Base-by-base conservation (phyloP, 2,329 filamentous ascomycete species). In the Mollisiaceae sp. region DNA sequence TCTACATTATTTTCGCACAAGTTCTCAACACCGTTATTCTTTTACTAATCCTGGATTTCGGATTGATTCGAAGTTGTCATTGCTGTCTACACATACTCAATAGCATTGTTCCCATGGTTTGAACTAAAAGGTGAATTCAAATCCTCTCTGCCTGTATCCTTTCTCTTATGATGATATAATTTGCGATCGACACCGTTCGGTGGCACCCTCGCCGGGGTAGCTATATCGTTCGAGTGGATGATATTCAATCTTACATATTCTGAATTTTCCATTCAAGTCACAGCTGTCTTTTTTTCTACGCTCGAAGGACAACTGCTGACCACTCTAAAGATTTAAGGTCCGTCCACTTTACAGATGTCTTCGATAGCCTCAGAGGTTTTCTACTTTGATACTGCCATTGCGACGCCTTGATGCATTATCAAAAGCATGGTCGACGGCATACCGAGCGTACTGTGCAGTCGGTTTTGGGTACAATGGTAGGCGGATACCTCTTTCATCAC, bases 241-340 rank as follows among this genome's bases (percentile, higher is more conserved):
- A 97, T 91, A 96, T 92, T 93, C 81, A 89, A 88, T 94, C 93
- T 97, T 97, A 97, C 93, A 97, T 97, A 97, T 97, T 92, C 93
- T 97, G 93, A 97, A 79, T 73, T 76, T 74, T 20, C 27, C 43
- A 3, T 72, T 65, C 27, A 45, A 43, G 27, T 55, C 38, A 38
- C 14, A 59, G 27, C 11, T 41, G n/a, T 60, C 2, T 62, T 24
- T 12, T 24, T 57, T 15, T 43, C 15, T 11, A 18, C 36, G 24
- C 32, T 27, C 1, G n/a, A 18, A 32, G 54, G 18, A 35, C 24
- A 27, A 43, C 27, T 41, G 64, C 71, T 73, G 54, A 73, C 67
- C 24, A 36, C 4, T 47, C 56, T 4, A 71, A 70, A 61, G 62
- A 60, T 59, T 18, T 8, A 62, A 67, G 15, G 66, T 67, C 61